Conservation (phyloP, 768 basidiomycete species). For the Hirschioporus abietinus region DNA sequence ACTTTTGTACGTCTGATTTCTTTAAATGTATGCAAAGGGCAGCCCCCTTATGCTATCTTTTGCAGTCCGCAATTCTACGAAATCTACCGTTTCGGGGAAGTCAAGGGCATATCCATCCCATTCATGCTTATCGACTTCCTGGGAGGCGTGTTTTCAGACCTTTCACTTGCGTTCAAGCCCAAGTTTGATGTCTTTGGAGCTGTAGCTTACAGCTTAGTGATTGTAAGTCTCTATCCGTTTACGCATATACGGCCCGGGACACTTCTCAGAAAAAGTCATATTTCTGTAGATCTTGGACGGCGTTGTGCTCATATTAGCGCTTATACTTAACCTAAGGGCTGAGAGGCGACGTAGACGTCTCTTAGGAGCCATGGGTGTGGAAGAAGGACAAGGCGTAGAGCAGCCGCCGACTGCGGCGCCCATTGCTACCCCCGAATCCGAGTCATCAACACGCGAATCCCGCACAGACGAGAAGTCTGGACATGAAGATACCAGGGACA, state of each 20-base stretch:
- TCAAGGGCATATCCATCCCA: constrained; percentile 60
- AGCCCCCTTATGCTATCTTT: background rate
- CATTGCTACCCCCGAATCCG: background rate
- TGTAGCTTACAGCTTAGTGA: constrained; percentile 56
- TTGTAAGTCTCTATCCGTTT: constrained; percentile 34
- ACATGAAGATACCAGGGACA: background rate
- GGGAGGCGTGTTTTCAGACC: constrained; percentile 64
- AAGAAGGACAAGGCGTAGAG: background rate
- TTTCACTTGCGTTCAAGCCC: constrained; percentile 63
- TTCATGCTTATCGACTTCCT: constrained; percentile 69
- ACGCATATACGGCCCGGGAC: background rate
- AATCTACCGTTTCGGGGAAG: constrained; percentile 59
- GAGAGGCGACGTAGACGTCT: constrained; percentile 26
- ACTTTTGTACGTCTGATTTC: constrained; percentile 31
- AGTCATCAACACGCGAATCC: background rate
- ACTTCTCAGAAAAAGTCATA: background rate
- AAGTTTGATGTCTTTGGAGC: constrained; percentile 60
- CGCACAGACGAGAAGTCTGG: background rate
- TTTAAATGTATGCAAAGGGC: background rate
- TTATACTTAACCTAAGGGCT: constrained; percentile 61
- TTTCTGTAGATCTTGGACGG: constrained; percentile 51
- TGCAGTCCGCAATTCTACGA: constrained; percentile 66
- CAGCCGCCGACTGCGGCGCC: background rate
- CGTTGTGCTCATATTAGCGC: constrained; percentile 51
- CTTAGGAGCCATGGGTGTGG: background rate